These are phyloP conservation scores for Epichloe typhina DNA, from an alignment of 2,329 filamentous ascomycete species.

Conservation along the genomic window DNA sequence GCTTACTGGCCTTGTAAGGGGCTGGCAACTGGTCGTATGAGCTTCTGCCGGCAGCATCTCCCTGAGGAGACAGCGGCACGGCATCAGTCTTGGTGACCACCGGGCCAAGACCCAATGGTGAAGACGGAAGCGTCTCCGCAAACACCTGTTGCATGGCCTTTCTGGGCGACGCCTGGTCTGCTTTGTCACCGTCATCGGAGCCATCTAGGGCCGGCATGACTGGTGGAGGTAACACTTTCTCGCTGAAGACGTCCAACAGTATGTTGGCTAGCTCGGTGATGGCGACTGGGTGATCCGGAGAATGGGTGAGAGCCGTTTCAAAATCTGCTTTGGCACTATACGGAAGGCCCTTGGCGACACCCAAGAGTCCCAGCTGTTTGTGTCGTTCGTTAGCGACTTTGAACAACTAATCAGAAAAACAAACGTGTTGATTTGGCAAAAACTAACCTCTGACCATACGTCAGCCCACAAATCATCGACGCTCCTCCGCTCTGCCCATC, in stretches of 20 bases:
- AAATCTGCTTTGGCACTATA: constrained; percentile 64
- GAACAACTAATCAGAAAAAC: background rate
- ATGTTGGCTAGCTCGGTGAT: constrained; percentile 76
- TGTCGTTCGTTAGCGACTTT: background rate
- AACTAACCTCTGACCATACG: constrained; percentile 63
- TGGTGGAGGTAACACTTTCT: constrained; percentile 48
- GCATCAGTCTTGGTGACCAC: constrained; percentile 11
- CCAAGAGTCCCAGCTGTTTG: constrained; percentile 51
- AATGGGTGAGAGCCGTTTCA: constrained; percentile 69
- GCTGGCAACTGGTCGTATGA: constrained; percentile 30
- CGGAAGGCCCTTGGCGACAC: constrained; percentile 45
- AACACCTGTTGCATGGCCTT: constrained; percentile 2
- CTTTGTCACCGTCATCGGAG: background rate
- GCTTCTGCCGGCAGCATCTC: constrained; percentile 11
- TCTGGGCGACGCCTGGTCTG: background rate
- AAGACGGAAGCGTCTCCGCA: constrained; percentile 22
- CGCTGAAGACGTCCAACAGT: constrained; percentile 70
- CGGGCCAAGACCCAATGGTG: constrained; percentile 33
- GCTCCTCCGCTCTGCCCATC: constrained; percentile 71
- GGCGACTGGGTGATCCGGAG: constrained; percentile 64
- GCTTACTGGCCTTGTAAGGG: constrained; percentile 43
- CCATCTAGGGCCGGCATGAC: constrained; percentile 32
- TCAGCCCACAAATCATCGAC: constrained; percentile 78
- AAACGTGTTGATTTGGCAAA: background rate
- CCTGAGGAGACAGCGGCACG: constrained; percentile 6